A percentile compares a stretch with the other conserved stretches of the same genome.
Conservation (phyloP, 495 filamentous ascomycete species). For the Neurospora sp. region DNA sequence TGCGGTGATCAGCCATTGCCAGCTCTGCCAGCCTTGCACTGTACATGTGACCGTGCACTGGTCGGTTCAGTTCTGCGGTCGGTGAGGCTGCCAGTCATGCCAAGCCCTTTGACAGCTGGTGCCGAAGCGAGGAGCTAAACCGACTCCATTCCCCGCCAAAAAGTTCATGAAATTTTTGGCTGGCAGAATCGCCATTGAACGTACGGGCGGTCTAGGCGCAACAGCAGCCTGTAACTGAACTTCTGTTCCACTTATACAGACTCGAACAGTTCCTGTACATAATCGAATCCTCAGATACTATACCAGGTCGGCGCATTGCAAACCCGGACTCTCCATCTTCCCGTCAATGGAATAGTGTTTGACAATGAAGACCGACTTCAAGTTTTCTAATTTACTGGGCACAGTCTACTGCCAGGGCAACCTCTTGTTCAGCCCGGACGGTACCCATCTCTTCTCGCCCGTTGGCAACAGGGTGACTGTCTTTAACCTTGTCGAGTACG, state of each 20-base stretch:
- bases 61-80: not conserved
- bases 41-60: not conserved
- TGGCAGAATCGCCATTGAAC: not conserved
- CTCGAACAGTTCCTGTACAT: not conserved
- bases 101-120: not conserved
- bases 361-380: constrained; percentile 93
- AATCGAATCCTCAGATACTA: not conserved
- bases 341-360: constrained; percentile 13
- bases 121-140: constrained; percentile 8
- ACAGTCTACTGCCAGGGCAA: constrained; percentile 98
- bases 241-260: not conserved
- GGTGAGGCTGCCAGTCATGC: not conserved
- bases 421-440: constrained; percentile 92
- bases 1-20: not conserved
- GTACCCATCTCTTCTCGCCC: constrained; percentile 88
- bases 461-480: constrained; percentile 93
- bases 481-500: constrained; percentile 91
- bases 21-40: not conserved
- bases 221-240: not conserved
- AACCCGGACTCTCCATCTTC: not conserved
- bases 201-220: not conserved
- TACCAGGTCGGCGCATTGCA: not conserved
- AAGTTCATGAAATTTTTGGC: constrained; percentile 18
- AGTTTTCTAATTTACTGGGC: constrained; percentile 93
- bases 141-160: constrained; percentile 27